A percentile compares a stretch with the other conserved stretches of the same genome.
These are phyloP conservation scores for Boletus sensibilis DNA, from an alignment of 768 basidiomycete species.

Conservation along the genomic window DNA sequence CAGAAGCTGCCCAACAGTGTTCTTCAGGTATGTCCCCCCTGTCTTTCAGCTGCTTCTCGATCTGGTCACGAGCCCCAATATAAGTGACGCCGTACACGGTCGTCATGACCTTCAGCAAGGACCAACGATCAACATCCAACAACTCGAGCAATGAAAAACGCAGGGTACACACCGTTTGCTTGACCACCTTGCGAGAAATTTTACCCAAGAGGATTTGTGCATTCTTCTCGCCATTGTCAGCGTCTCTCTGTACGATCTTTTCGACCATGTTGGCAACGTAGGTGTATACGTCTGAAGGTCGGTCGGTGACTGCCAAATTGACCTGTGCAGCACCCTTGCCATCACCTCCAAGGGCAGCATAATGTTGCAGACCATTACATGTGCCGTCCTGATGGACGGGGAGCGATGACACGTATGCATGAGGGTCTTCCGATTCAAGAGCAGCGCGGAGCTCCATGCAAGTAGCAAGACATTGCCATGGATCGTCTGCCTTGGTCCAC, in stretches of 20 bases:
- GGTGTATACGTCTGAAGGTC: conserved; percentile 94
- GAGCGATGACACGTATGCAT: conserved; percentile 59
- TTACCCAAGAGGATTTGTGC: conserved; percentile 72
- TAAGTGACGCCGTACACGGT: conserved; percentile 98
- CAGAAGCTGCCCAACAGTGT: conserved; percentile 67
- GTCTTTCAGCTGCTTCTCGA: conserved; percentile 83
- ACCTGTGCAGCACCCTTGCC: conserved; percentile 85
- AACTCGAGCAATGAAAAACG: not conserved
- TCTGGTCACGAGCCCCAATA: conserved; percentile 92
- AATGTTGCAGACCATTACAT: conserved; percentile 98
- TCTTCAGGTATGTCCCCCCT: conserved; percentile 70
- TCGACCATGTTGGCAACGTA: conserved; percentile 89
- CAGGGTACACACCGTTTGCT: conserved; percentile 75
- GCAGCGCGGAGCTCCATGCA: conserved; percentile 88
- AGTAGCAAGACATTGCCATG: conserved; percentile 95
- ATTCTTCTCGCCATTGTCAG: conserved; percentile 44
- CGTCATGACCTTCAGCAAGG: conserved; percentile 78
- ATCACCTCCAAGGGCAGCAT: conserved; percentile 96
- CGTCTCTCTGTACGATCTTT: conserved; percentile 55
- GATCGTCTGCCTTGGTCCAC: conserved; percentile 93
- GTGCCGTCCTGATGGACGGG: conserved; percentile 98
- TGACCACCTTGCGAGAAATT: conserved; percentile 90
- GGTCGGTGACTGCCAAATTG: conserved; percentile 79
- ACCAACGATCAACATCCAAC: not conserved
- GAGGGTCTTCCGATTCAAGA: conserved; percentile 64